Evolutionary conservation across 1,284 basidiomycete genomes (phyloP).

Genomic region (Spongispora temasekensis): DNA sequence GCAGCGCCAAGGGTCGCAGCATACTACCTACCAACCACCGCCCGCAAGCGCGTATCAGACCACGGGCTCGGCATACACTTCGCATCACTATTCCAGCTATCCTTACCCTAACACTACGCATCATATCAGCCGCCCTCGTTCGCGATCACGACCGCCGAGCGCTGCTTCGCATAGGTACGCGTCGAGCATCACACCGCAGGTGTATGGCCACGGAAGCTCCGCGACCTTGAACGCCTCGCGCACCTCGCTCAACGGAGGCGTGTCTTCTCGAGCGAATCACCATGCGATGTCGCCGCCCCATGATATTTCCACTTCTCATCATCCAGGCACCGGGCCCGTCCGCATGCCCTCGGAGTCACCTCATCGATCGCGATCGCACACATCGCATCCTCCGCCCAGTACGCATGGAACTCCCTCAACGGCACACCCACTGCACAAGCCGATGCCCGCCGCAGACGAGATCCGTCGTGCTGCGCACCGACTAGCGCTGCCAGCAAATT

Average conservation of each 20-base stretch:
- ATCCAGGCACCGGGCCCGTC: slow-evolving; percentile 3
- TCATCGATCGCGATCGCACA: slow-evolving; percentile 21
- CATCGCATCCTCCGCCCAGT: slow-evolving; percentile 9
- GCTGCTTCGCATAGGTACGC: slow-evolving; percentile 35
- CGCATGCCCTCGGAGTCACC: slow-evolving; percentile 10
- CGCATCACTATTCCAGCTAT: slow-evolving; percentile 8
- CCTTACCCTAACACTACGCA: slow-evolving; percentile 17
- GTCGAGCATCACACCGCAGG: slow-evolving; percentile 28
- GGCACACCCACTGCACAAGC: slow-evolving; percentile 1
- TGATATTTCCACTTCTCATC: slow-evolving; percentile 4
- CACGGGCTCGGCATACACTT: slow-evolving; percentile 13
- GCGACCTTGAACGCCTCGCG: slow-evolving; percentile 19
- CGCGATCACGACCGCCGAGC: slow-evolving; percentile 32
- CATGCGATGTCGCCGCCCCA: slow-evolving; percentile 11
- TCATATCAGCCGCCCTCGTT: slow-evolving; percentile 21
- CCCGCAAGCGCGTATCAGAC: slow-evolving; percentile 13
- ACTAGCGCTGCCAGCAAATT: slow-evolving; percentile 25
- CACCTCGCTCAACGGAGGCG: slow-evolving; percentile 23
- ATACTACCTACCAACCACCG: slow-evolving; percentile 10
- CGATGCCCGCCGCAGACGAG: slow-evolving; percentile 14
- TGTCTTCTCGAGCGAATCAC: slow-evolving; percentile 16
- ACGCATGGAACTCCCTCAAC: slow-evolving; percentile 1
- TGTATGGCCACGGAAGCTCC: slow-evolving; percentile 29
- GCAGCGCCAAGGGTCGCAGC: slow-evolving; percentile 22
- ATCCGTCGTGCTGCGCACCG: slow-evolving; percentile 22